A percentile compares a stretch with the other conserved stretches of the same genome.
Conservation (phyloP, 176 grass and related monocot species). For the Eremochloa ophiuroides region DNA sequence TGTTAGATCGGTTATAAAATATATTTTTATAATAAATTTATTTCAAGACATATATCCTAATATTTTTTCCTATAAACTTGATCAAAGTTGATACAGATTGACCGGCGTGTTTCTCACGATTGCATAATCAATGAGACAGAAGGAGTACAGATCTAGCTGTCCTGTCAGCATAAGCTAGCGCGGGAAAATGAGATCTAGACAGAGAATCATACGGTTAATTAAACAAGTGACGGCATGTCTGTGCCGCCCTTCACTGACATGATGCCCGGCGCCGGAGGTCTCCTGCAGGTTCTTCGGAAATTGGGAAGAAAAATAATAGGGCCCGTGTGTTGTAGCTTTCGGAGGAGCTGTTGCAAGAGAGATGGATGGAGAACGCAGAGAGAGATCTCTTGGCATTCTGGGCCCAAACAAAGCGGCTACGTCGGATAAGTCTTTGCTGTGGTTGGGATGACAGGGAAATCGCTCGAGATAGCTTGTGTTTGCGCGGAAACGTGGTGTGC, state of each 20-base stretch:
- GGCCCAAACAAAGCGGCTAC: neutral
- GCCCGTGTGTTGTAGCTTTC: neutral
- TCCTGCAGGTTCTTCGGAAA: too few species aligned
- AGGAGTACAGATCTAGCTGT: slow-evolving; percentile 32
- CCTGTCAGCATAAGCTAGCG: slow-evolving; percentile 31
- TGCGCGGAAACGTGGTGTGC: neutral
- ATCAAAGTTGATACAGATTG: too few species aligned
- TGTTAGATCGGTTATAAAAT: too few species aligned
- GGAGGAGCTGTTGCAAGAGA: neutral
- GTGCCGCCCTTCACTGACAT: neutral
- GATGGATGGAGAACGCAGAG: neutral
- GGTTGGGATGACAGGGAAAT: slow-evolving; percentile 31
- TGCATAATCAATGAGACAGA: too few species aligned
- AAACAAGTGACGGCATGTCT: neutral
- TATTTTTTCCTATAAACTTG: too few species aligned
- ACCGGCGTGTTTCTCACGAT: too few species aligned
- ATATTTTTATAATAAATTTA: too few species aligned
- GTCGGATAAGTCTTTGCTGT: slow-evolving; percentile 9
- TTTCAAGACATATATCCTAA: too few species aligned
- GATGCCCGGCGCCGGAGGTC: neutral
- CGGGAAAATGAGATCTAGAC: slow-evolving; percentile 7
- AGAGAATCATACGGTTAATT: slow-evolving; percentile 22
- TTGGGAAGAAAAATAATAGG: neutral
- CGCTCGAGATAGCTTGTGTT: slow-evolving; percentile 14
- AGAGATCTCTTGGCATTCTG: slow-evolving; percentile 1